Evolutionary conservation across 1,284 basidiomycete genomes (phyloP), one percentile per base, ranked within the genome.

Genomic region (Puccinia brachypodii): DNA sequence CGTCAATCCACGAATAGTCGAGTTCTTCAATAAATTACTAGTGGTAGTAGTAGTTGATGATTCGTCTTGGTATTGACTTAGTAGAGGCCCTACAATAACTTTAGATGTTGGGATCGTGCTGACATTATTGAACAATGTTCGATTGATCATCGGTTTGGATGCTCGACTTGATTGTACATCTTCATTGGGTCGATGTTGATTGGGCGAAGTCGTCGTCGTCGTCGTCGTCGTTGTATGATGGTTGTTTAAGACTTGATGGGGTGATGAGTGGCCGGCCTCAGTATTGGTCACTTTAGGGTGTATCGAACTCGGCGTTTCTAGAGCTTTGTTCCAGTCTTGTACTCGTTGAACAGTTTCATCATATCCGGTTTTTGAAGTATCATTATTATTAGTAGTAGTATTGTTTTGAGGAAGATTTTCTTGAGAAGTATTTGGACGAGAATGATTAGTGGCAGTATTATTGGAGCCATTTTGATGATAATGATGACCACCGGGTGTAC

Each of bases 281-380:
- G 33, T 36, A 42, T 62, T 33, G 80, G 33, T 75, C n/a, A n/a
- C n/a, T n/a, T 69, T 82, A 1, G 64, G 47, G 38, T 68, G 60
- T 16, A 76, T 62, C 16, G 79, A 40, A 44, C 44, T 44, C 9
- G 80, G 80, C 36, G 36, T 80, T 60, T 82, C 85, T 79, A 99
- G 88, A 0, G 95, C 95, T 86, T 98, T 94, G 85, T 99, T 99
- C 96, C 96, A 99, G 87, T 98, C 94, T 87, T 97, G 95, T 28
- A 99, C 96, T 85, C 93, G 92, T 85, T 95, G 89, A 58, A 99
- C 94, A 16, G 94, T 94, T 85, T 98, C 94, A 84, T 98, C 94
- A 85, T 93, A 96, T 84, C 81, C 82, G 2, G 84, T 83, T 0
- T 82, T 83, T 19, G 38, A 44, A 40, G 19, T 42, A 38, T 47